Base-by-base conservation (phyloP, 352 stramenopile species). In the Pythium periplocum region DNA sequence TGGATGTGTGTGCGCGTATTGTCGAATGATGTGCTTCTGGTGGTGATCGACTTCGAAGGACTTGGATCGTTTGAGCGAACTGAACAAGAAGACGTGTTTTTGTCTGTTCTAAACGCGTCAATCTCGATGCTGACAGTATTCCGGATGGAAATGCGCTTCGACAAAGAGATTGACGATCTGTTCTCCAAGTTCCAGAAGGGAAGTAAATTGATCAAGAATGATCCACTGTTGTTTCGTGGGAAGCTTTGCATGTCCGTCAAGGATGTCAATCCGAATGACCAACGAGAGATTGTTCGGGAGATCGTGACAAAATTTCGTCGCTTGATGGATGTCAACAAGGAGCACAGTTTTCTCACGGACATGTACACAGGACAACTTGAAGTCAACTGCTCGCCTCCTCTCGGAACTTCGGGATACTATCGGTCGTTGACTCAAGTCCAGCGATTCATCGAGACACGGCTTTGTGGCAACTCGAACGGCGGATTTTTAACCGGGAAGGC, bases 21-120 rank as follows among this genome's bases (percentile, higher is more conserved):
- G 30, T 40, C 61, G 5, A 42, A 68, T 8, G 48, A 73, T 40
- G 59, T 82, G 4, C 50, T 91, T 42, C 55, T 91, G 53, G 69
- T 91, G 12, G 72, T 90, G 6, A 59, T 92, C 11, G 78, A 92
- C 48, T 92, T 92, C 55, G 81, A 90, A 73, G 81, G 81, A 2
- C 57, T 89, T 2, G 77, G 78, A 0, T 90, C 78, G 2, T 87
- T 91, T 59, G 76, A 91, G 49, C 59, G 81, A 11, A 86, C 70
- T 0, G 81, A 88, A 6, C 78, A 91, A 55, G 78, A 91, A 59
- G 78, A 91, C 31, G 75, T 86, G 2, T 86, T 91, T 48, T 41
- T 91, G 17, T 84, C 81, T 26, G 71, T 91, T 1, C 49, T 91
- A 4, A 91, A 91, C 37, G 74, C 81, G 0, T 79, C 76, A 4